Evolutionary conservation across 441 rosid genomes (phyloP).

Genomic region (Erysimum cheiri): DNA sequence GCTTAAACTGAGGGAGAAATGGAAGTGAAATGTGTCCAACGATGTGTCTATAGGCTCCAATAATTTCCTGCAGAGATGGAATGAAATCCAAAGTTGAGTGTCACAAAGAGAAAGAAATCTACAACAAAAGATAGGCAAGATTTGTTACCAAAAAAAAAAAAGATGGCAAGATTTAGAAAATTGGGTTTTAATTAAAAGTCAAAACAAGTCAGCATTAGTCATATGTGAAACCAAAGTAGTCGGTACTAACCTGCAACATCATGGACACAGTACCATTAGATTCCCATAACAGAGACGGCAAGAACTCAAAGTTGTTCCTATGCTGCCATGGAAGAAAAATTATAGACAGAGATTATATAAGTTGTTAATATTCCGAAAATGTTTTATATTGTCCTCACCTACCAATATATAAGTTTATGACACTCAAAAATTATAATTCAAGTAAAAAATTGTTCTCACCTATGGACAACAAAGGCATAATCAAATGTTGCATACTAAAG

Average conservation of each 20-base stretch:
- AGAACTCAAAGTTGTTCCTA: conserved; percentile 38
- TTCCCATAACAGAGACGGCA: conserved; percentile 55
- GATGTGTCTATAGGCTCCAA: not conserved
- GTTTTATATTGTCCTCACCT: not conserved
- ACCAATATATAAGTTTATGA: not conserved
- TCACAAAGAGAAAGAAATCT: conserved; percentile 13
- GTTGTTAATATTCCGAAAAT: conserved; percentile 13
- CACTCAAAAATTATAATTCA: not conserved
- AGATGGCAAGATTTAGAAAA: not conserved
- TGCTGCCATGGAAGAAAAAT: conserved; percentile 44
- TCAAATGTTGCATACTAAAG: not conserved
- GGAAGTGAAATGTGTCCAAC: conserved; percentile 27
- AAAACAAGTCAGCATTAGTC: conserved; percentile 9
- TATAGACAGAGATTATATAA: conserved; percentile 11
- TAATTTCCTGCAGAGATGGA: conserved; percentile 44
- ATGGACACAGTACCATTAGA: conserved; percentile 37
- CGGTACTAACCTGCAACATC: conserved; percentile 49
- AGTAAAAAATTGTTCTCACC: not conserved
- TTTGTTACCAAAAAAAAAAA: too few relatives aligned
- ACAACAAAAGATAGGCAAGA: not conserved
- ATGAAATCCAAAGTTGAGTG: conserved; percentile 26
- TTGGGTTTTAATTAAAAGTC: not conserved
- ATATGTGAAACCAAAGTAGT: conserved; percentile 25
- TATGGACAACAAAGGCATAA: not conserved
- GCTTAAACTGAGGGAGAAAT: not conserved